A percentile compares a stretch with the other conserved stretches of the same genome.
Conservation (phyloP, 768 basidiomycete genomes). For the Fibroporia radiculosa region DNA sequence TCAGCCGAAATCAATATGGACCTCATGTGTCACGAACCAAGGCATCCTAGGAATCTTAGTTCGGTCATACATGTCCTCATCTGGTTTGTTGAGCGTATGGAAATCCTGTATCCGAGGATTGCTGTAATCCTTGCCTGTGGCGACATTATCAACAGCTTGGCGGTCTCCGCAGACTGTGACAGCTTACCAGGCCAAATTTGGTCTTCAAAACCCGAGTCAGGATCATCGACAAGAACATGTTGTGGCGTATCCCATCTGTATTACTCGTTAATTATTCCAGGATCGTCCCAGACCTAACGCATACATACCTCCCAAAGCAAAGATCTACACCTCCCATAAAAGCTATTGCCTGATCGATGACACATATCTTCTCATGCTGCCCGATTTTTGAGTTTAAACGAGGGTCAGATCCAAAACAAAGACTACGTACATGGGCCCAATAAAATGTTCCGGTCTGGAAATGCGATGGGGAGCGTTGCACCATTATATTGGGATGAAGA, state of each 20-base stretch:
- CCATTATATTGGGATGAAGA: slow-evolving; percentile 88
- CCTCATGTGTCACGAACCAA: slow-evolving; percentile 49
- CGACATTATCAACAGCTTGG: not conserved
- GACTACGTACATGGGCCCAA: slow-evolving; percentile 84
- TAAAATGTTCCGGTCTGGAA: slow-evolving; percentile 97
- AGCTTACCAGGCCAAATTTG: slow-evolving; percentile 78
- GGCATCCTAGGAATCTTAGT: slow-evolving; percentile 89
- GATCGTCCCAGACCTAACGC: not conserved
- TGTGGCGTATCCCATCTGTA: slow-evolving; percentile 93
- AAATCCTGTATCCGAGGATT: slow-evolving; percentile 88
- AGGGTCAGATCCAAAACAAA: not conserved
- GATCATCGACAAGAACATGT: slow-evolving; percentile 84
- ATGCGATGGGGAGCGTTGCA: slow-evolving; percentile 96
- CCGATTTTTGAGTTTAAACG: slow-evolving; percentile 2
- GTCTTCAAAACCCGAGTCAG: slow-evolving; percentile 52
- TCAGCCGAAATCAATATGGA: not conserved
- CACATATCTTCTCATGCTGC: slow-evolving; percentile 96
- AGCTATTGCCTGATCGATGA: slow-evolving; percentile 93
- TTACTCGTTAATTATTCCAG: not conserved
- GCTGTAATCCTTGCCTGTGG: slow-evolving; percentile 85
- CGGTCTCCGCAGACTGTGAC: not conserved
- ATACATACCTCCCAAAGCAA: slow-evolving; percentile 70
- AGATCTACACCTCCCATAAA: slow-evolving; percentile 98
- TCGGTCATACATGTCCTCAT: slow-evolving; percentile 94
- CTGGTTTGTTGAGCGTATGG: slow-evolving; percentile 76